Base-by-base conservation (phyloP, 495 filamentous ascomycete species). In the Penicillium angulare region DNA sequence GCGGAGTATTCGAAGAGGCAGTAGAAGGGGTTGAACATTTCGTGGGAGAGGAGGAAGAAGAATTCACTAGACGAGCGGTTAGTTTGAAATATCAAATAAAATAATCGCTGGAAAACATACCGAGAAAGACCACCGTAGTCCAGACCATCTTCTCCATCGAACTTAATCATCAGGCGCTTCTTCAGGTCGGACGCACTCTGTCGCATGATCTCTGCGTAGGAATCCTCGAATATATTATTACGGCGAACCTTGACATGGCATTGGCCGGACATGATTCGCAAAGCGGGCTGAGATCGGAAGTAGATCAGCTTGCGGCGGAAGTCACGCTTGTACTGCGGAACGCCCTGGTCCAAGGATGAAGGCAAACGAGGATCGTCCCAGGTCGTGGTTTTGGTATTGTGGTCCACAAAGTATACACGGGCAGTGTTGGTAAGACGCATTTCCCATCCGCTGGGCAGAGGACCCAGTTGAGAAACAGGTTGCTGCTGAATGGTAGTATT, bases 21-120 rank as follows among this genome's bases (percentile, higher is more conserved):
- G 76, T 99, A 99, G 75, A 99, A 99, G 46, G 93, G 93, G 71
- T 99, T 99, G 74, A 99, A 99, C 93, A 99, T 99, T 78, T 99
- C 93, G 72, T 99, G 93, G n/a, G 93, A 97, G 33, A 99, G 83
- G 49, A 99, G 79, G 85, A 97, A 99, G 81, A 99, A 99, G 77
- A 97, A 99, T 72, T 99, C 93, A 81, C 93, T 87, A 63, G 51
- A 15, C 17, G 46, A 5, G 7, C 9, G 13, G 35, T 42, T 36
- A 34, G 62, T 75, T 52, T 74, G 66, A 40, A 42, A 48, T 24
- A 24, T 38, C 18, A 53, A 8, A 46, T 21, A 39, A 6, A 26
- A 31, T 9, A 21, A 13, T 5, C 12, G 33, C 32, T 27, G 16
- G 2, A 18, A 36, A 41, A 32, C 69, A 54, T 79, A 86, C 85